phyloP scores from a whole-genome alignment of 2,329 filamentous ascomycete species.

The Claviceps sp. region DNA sequence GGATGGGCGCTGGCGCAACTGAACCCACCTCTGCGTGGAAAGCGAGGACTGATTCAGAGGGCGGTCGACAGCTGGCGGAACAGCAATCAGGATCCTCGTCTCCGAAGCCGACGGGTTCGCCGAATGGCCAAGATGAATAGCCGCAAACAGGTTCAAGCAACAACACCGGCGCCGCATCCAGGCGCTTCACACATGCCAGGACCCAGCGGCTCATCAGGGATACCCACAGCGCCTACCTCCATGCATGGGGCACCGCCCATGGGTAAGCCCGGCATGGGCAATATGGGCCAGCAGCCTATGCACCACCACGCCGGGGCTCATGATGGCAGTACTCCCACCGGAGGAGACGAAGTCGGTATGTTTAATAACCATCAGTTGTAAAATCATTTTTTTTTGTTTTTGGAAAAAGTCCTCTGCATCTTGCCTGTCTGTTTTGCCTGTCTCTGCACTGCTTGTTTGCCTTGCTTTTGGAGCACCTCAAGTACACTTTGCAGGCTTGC shows the following conservation, averaged over 20 bases:
- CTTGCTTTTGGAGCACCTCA: conserved; percentile 8
- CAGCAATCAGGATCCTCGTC: conserved; percentile 88
- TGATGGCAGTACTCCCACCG: conserved; percentile 47
- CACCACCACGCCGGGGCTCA: conserved; percentile 44
- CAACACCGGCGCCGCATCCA: conserved; percentile 43
- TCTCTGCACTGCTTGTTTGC: conserved; percentile 17
- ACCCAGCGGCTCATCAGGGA: conserved; percentile 49
- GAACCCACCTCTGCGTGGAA: conserved; percentile 81
- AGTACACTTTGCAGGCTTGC: conserved; percentile 7
- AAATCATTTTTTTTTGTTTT: conserved; percentile 20
- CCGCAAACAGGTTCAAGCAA: conserved; percentile 56
- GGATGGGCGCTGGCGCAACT: conserved; percentile 95
- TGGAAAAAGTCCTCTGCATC: conserved; percentile 13
- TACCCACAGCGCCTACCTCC: conserved; percentile 46
- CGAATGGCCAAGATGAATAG: conserved; percentile 94
- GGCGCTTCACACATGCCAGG: conserved; percentile 51
- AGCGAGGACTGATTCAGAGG: conserved; percentile 88
- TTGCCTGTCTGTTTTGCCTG: conserved; percentile 23
- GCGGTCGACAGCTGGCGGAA: conserved; percentile 98
- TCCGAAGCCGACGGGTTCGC: conserved; percentile 82
- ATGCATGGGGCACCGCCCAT: conserved; percentile 46
- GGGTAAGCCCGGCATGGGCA: conserved; percentile 52
- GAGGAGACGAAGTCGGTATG: conserved; percentile 90
- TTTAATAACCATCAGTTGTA: conserved; percentile 70
- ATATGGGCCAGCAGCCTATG: conserved; percentile 46